These are phyloP conservation scores for Mucor piriformis DNA, from an alignment of 371 early-diverging fungal species.

Conservation along the genomic window DNA sequence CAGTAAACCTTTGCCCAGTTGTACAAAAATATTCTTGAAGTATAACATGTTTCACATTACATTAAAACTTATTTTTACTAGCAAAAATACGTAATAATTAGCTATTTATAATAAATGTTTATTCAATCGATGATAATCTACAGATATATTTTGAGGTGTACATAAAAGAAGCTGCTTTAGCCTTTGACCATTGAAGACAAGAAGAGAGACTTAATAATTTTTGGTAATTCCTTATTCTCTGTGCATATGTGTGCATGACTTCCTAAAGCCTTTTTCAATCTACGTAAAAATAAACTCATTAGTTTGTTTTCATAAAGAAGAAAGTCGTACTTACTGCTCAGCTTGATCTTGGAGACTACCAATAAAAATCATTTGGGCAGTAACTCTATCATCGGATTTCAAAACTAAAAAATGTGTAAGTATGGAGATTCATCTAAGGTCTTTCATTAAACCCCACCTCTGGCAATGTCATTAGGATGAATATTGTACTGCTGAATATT, in stretches of 20 bases:
- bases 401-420: conserved; percentile 52
- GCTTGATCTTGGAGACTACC: conserved; percentile 69
- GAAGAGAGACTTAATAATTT: conserved; percentile 80
- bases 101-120: no score
- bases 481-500: conserved; percentile 85
- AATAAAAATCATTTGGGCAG: conserved; percentile 75
- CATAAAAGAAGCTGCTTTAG: background rate
- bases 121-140: no score
- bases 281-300: conserved; percentile 16
- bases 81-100: no score
- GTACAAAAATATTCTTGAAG: no score
- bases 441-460: no score
- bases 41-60: no score
- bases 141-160: no score
- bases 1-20: no score
- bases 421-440: no score
- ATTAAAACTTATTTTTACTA: no score
- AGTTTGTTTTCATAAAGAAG: background rate
- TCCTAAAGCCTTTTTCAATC: conserved; percentile 66
- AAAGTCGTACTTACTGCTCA: conserved; percentile 51
- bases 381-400: conserved; percentile 70
- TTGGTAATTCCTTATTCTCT: conserved; percentile 80
- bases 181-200: conserved; percentile 72
- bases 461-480: conserved; percentile 70
- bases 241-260: conserved; percentile 69